These are phyloP conservation scores for Lindgomyces ingoldianus DNA, from an alignment of 495 filamentous ascomycete genomes.

Conservation along the genomic window DNA sequence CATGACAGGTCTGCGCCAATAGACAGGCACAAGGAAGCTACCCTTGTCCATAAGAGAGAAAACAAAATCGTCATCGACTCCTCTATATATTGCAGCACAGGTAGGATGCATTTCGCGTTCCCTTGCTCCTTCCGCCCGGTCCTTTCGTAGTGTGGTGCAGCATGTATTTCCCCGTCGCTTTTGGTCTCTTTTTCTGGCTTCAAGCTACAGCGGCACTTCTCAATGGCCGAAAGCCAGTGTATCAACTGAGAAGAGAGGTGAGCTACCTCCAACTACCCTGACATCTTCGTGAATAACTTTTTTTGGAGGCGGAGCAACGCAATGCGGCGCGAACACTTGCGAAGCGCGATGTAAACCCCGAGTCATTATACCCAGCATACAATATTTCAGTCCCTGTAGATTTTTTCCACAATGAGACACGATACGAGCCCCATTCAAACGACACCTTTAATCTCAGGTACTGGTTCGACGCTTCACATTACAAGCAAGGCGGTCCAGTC, in stretches of 20 bases:
- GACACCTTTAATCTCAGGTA: constrained; percentile 65
- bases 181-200: neutral
- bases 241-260: constrained; percentile 14
- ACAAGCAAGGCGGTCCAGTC: constrained; percentile 69
- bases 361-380: constrained; percentile 56
- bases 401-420: constrained; percentile 71
- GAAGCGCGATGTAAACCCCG: constrained; percentile 46
- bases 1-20: constrained; percentile 5
- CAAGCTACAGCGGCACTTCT: neutral
- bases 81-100: constrained; percentile 10
- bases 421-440: constrained; percentile 67
- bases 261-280: neutral
- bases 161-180: neutral
- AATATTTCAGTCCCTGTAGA: constrained; percentile 69
- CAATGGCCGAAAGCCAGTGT: neutral
- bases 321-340: constrained; percentile 1
- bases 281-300: neutral
- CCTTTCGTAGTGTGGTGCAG: neutral
- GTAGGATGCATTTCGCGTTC: neutral
- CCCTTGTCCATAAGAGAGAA: neutral
- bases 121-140: neutral
- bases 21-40: constrained; percentile 17
- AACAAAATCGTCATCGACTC: neutral
- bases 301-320: constrained; percentile 7
- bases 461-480: constrained; percentile 70